These are phyloP conservation scores for Nemania sp. DNA, from an alignment of 2,329 filamentous ascomycete species.

Conservation along the genomic window DNA sequence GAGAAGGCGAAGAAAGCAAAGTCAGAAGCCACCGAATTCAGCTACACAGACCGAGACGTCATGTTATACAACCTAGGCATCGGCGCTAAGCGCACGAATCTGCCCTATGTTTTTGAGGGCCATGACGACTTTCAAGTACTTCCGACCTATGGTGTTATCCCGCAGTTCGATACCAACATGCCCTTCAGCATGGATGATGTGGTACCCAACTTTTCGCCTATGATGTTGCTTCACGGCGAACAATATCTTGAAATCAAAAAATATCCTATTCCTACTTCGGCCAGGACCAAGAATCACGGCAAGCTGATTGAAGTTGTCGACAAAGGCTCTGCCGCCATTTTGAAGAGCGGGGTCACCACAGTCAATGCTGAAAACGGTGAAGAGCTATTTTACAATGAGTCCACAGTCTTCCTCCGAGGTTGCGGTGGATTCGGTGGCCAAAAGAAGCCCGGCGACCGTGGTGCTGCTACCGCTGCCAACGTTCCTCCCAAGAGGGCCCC, in stretches of 20 bases:
- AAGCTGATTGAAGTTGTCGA: constrained; percentile 92
- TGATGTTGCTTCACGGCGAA: constrained; percentile 99
- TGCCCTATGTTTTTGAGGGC: constrained; percentile 88
- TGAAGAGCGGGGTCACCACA: constrained; percentile 79
- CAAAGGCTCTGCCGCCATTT: constrained; percentile 87
- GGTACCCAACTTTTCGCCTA: constrained; percentile 93
- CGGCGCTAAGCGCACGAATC: constrained; percentile 86
- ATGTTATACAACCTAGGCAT: constrained; percentile 96
- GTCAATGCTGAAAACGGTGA: constrained; percentile 83
- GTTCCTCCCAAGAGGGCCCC: constrained; percentile 75
- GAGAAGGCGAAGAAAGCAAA: constrained; percentile 68
- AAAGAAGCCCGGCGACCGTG: constrained; percentile 75
- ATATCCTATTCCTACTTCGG: constrained; percentile 86
- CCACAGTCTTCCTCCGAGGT: constrained; percentile 88
- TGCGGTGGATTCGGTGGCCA: constrained; percentile 87
- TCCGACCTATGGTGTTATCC: constrained; percentile 94
- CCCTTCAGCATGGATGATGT: constrained; percentile 82
- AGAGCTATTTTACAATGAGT: constrained; percentile 96
- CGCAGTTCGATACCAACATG: constrained; percentile 81
- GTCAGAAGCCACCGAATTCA: constrained; percentile 69
- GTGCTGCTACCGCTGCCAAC: constrained; percentile 78
- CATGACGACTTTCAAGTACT: constrained; percentile 90
- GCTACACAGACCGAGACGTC: constrained; percentile 82
- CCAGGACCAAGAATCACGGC: constrained; percentile 72
- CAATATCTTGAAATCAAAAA: constrained; percentile 95